These are phyloP conservation scores for Mycena olivaceomarginata DNA, from an alignment of 768 basidiomycete genomes.

Conservation along the genomic window DNA sequence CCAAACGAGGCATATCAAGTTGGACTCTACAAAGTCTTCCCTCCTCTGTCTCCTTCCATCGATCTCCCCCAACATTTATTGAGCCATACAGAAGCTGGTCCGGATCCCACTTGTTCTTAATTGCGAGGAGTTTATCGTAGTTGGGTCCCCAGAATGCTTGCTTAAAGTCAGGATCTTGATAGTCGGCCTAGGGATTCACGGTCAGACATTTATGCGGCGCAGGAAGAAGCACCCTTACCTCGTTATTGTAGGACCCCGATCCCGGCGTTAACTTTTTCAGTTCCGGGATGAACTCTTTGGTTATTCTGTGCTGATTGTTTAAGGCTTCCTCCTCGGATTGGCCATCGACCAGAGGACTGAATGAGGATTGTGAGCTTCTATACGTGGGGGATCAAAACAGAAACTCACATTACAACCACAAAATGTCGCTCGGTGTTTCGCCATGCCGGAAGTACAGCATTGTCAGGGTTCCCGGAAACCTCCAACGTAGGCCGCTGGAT, in stretches of 20 bases:
- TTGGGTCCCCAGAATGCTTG: no score
- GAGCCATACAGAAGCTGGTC: no score
- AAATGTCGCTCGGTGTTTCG: slow-evolving; percentile 26
- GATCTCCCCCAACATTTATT: no score
- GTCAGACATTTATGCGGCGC: slow-evolving; percentile 14
- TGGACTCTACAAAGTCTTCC: neutral
- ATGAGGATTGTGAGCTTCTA: slow-evolving; percentile 18
- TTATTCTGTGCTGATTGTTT: slow-evolving; percentile 26
- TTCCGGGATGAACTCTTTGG: slow-evolving; percentile 27
- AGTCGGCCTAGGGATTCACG: slow-evolving; percentile 26
- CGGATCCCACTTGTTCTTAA: no score
- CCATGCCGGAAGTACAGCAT: slow-evolving; percentile 25
- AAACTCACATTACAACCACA: slow-evolving; percentile 19
- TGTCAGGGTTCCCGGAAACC: slow-evolving; percentile 24
- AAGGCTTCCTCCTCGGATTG: slow-evolving; percentile 28
- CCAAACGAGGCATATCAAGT: slow-evolving; percentile 25
- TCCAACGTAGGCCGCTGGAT: slow-evolving; percentile 24
- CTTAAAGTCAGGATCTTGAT: neutral
- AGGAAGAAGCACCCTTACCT: slow-evolving; percentile 9
- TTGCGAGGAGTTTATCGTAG: no score
- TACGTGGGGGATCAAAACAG: slow-evolving; percentile 7
- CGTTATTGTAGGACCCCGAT: neutral
- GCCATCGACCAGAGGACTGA: slow-evolving; percentile 27
- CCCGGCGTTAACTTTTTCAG: slow-evolving; percentile 30
- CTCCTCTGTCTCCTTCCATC: no score